A percentile compares a stretch with the other conserved stretches of the same genome.
These are phyloP conservation scores for Cicer arietinum DNA, from an alignment of 306 rosid species.

Conservation along the genomic window DNA sequence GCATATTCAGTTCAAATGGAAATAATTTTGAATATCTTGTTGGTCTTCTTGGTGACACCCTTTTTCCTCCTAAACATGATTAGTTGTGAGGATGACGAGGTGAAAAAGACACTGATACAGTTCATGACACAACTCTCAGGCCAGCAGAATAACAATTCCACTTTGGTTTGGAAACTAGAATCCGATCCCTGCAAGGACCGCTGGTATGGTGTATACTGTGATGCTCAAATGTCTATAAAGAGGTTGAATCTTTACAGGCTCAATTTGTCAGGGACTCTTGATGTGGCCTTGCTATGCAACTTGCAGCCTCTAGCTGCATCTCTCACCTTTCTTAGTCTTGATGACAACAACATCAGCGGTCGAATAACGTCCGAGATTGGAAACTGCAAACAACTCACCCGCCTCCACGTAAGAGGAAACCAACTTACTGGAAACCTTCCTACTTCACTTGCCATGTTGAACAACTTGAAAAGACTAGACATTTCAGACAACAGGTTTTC, in stretches of 20 bases:
- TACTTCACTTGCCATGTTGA: slow-evolving; percentile 56
- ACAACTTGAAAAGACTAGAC: slow-evolving; percentile 61
- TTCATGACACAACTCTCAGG: slow-evolving; percentile 60
- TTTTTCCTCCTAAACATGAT: slow-evolving; percentile 46
- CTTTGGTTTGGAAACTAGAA: slow-evolving; percentile 54
- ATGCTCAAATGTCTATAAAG: slow-evolving; percentile 45
- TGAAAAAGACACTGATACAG: slow-evolving; percentile 54
- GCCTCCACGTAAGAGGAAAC: slow-evolving; percentile 55
- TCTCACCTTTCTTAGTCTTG: slow-evolving; percentile 58
- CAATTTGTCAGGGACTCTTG: slow-evolving; percentile 62
- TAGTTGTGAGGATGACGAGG: slow-evolving; percentile 59
- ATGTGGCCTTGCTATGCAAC: slow-evolving; percentile 59
- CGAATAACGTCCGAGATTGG: slow-evolving; percentile 51
- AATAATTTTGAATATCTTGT: slow-evolving; percentile 34
- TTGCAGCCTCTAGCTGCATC: slow-evolving; percentile 55
- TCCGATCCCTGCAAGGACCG: slow-evolving; percentile 72
- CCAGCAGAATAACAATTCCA: slow-evolving; percentile 32
- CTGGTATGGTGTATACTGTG: slow-evolving; percentile 69
- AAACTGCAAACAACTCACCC: slow-evolving; percentile 65
- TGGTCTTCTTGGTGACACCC: slow-evolving; percentile 49
- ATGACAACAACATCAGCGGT: slow-evolving; percentile 59
- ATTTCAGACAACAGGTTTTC: slow-evolving; percentile 61
- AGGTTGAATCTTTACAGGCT: slow-evolving; percentile 48
- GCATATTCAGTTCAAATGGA: slow-evolving; percentile 50
- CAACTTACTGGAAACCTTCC: slow-evolving; percentile 66